Conservation (phyloP, 805 yeast species). For the Candida xiaguanensis region DNA sequence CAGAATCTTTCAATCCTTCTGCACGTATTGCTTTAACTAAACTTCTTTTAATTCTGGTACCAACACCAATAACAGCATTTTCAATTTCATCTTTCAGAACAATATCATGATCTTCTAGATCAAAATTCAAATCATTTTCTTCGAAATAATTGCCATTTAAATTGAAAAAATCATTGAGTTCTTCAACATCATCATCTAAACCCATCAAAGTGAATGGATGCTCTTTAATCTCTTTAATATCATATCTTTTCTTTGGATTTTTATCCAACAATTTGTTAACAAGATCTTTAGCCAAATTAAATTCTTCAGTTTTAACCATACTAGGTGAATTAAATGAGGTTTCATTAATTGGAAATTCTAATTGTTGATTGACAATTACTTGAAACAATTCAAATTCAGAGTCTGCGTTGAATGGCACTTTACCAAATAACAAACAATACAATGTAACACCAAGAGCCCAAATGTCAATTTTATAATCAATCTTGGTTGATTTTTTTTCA, state of each 20-base stretch:
- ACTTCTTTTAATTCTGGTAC: conserved; percentile 55
- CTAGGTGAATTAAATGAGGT: conserved; percentile 35
- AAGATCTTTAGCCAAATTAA: conserved; percentile 53
- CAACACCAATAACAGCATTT: conserved; percentile 80
- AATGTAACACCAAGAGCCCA: conserved; percentile 96
- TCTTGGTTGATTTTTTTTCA: conserved; percentile 38
- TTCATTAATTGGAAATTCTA: conserved; percentile 51
- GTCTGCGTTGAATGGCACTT: conserved; percentile 83
- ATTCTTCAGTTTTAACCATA: conserved; percentile 41
- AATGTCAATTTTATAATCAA: conserved; percentile 85
- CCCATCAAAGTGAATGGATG: conserved; percentile 63
- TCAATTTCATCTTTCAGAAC: conserved; percentile 67
- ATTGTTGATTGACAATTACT: conserved; percentile 62
- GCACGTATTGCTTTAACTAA: conserved; percentile 40
- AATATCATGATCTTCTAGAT: conserved; percentile 40
- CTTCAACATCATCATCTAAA: conserved; percentile 32
- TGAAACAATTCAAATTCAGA: conserved; percentile 83
- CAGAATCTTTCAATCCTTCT: conserved; percentile 21
- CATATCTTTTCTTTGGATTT: conserved; percentile 64
- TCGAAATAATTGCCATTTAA: conserved; percentile 19
- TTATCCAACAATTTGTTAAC: conserved; percentile 60
- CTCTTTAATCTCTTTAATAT: conserved; percentile 64
- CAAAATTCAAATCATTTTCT: conserved; percentile 12
- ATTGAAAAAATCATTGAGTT: conserved; percentile 32
- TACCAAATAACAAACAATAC: conserved; percentile 83